Percentiles rank a stretch among this genome's conserved stretches.
phyloP scores from a whole-genome alignment of 2,329 filamentous ascomycete genomes.

The Hypoxylon sp. region DNA sequence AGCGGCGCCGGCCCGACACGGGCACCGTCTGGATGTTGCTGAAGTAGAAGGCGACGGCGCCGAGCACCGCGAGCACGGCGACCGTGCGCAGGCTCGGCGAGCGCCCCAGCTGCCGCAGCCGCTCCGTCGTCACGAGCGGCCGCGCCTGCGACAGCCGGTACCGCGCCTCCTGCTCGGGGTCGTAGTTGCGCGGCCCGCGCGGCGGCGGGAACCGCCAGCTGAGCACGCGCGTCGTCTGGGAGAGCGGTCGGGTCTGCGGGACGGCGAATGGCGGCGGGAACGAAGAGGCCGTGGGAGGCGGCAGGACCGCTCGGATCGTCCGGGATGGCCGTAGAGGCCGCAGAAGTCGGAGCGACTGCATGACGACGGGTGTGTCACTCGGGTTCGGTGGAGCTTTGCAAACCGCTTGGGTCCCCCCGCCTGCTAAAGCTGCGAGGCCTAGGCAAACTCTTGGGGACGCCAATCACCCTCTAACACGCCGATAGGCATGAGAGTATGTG shows the following conservation, averaged over 20 bases:
- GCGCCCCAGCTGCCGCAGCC: constrained; percentile 45
- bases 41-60: constrained; percentile 67
- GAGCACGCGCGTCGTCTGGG: no score
- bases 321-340: constrained; percentile 18
- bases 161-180: constrained; percentile 25
- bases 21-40: constrained; percentile 76
- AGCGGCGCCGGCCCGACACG: constrained; percentile 73
- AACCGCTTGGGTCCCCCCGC: not conserved
- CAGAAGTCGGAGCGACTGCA: constrained; percentile 32
- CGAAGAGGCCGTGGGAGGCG: not conserved
- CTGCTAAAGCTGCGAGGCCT: not conserved
- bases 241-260: constrained; percentile 31
- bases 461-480: not conserved
- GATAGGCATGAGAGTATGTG: not conserved
- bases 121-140: constrained; percentile 51
- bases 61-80: constrained; percentile 51
- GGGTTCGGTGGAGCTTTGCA: not conserved
- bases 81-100: constrained; percentile 52
- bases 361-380: constrained; percentile 16
- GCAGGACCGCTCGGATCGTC: not conserved
- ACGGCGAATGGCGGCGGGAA: constrained; percentile 9
- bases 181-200: constrained; percentile 29
- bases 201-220: no score
- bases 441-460: not conserved
- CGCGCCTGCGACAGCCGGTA: constrained; percentile 39